These are phyloP conservation scores for Pseudogymnoascus sp. DNA, from an alignment of 2,329 filamentous ascomycete genomes.

Conservation along the genomic window DNA sequence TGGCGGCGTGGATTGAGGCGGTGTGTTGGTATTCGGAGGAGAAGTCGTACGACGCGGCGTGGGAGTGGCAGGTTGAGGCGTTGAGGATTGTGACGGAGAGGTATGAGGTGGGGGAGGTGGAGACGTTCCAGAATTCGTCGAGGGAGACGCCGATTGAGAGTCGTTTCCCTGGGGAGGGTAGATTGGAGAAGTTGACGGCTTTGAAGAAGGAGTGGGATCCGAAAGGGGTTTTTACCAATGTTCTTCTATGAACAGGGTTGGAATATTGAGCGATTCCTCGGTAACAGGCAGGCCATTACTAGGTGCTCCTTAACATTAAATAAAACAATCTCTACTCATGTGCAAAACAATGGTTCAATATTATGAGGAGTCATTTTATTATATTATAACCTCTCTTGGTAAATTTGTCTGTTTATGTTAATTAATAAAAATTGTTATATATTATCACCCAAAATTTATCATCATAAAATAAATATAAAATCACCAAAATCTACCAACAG, in stretches of 20 bases:
- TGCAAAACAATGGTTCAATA: background rate
- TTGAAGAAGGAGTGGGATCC: conserved; percentile 26
- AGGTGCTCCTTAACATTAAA: background rate
- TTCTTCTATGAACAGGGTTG: background rate
- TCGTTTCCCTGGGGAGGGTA: conserved; percentile 14
- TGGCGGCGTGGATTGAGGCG: background rate
- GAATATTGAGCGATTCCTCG: background rate
- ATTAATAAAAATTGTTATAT: no score
- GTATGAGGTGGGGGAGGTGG: conserved; percentile 12
- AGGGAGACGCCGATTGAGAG: conserved; percentile 16
- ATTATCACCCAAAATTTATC: no score
- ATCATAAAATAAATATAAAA: no score
- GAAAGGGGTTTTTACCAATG: conserved; percentile 17
- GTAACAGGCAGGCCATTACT: background rate
- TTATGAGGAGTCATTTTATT: no score
- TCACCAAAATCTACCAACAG: no score
- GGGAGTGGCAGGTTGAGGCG: background rate
- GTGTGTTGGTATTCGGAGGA: background rate
- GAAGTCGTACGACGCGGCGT: background rate
- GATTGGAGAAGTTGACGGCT: conserved; percentile 19
- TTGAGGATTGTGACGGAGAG: conserved; percentile 11
- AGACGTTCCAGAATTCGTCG: conserved; percentile 15
- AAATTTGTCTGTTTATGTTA: background rate
- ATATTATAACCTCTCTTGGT: no score
- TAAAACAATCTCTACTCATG: background rate